A percentile compares a stretch with the other conserved stretches of the same genome.
Conservation (phyloP, 106 monocot genomes). For the Apostasia shenzhenica region DNA sequence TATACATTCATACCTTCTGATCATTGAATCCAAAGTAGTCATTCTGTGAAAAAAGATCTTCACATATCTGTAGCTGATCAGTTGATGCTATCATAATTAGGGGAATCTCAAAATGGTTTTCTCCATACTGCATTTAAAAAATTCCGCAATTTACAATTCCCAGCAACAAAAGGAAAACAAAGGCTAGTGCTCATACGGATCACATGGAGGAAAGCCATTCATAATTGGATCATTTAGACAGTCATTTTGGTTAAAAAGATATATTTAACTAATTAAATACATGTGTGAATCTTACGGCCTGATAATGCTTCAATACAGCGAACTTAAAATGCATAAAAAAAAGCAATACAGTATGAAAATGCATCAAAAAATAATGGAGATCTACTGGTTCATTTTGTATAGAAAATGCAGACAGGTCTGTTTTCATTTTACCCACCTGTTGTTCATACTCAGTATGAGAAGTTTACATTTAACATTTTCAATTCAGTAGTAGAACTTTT, state of each 20-base stretch:
- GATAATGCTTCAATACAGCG: no score
- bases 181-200: neutral
- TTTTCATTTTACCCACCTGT: no score
- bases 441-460: no score
- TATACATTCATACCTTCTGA: neutral
- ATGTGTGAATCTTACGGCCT: no score
- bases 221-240: neutral
- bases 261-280: neutral
- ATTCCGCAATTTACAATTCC: neutral
- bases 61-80: neutral
- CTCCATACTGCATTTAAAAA: constrained; percentile 3
- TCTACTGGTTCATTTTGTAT: no score
- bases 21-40: constrained; percentile 8
- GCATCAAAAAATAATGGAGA: no score
- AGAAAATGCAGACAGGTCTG: no score
- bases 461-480: no score
- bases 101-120: constrained; percentile 4
- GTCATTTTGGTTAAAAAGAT: neutral
- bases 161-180: neutral
- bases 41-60: constrained; percentile 2
- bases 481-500: no score
- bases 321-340: no score
- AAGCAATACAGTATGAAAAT: no score
- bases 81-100: constrained; percentile 2
- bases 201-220: neutral